Percentiles rank a stretch among this genome's conserved stretches.
These are phyloP conservation scores for Claviceps quebecensis DNA, from an alignment of 2,329 filamentous ascomycete species.

Conservation along the genomic window DNA sequence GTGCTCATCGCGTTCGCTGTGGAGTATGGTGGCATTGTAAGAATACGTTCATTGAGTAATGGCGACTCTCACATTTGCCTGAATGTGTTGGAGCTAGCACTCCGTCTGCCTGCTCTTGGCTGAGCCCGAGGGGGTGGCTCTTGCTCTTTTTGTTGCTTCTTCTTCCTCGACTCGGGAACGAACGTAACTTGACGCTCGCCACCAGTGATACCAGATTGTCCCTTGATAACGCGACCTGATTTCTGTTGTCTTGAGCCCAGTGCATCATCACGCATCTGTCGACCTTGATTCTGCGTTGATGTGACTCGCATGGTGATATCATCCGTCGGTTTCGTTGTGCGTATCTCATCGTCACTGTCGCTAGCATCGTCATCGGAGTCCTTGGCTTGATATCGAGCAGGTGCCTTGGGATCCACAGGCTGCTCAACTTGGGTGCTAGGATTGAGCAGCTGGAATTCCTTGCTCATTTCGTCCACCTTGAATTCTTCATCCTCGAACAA, in stretches of 20 bases:
- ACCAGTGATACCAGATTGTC: conserved; percentile 33
- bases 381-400: conserved; percentile 23
- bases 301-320: conserved; percentile 52
- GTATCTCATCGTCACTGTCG: conserved; percentile 21
- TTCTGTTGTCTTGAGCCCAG: conserved; percentile 43
- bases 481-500: conserved; percentile 93
- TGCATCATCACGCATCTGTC: conserved; percentile 39
- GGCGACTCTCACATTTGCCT: conserved; percentile 39
- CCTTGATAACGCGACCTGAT: conserved; percentile 30
- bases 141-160: conserved; percentile 26
- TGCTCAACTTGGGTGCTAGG: conserved; percentile 54
- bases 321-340: conserved; percentile 16
- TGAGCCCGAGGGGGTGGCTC: conserved; percentile 17
- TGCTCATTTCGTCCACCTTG: conserved; percentile 74
- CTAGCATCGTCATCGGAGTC: conserved; percentile 31
- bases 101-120: conserved; percentile 39
- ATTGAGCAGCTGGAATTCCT: conserved; percentile 80
- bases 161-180: conserved; percentile 44
- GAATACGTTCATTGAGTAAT: conserved; percentile 2
- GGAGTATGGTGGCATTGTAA: conserved; percentile 4
- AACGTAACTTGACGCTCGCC: conserved; percentile 62
- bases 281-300: conserved; percentile 48
- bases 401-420: conserved; percentile 20
- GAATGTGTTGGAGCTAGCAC: conserved; percentile 65
- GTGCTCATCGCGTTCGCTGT: background rate